Evolutionary conservation across 176 grass and related monocot species (phyloP).

Genomic region (Guadua angustifolia): DNA sequence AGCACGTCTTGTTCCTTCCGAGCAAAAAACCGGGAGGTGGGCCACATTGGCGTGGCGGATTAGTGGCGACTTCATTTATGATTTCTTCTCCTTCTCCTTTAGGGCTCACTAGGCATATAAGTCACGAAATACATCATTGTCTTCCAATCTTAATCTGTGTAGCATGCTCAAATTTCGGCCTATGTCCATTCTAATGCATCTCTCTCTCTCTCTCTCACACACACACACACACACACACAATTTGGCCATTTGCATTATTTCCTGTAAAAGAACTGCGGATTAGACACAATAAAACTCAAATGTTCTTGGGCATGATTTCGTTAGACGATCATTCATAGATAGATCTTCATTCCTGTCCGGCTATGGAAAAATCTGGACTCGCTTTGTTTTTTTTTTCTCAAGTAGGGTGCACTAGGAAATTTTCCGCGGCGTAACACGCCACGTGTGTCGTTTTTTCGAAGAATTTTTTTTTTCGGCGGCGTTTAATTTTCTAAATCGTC

Average conservation of each 20-base stretch:
- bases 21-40: no score
- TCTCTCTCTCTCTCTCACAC: no score
- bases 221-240: no score
- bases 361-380: neutral
- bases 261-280: neutral
- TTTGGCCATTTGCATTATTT: neutral
- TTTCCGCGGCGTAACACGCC: no score
- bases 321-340: neutral
- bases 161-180: neutral
- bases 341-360: no score
- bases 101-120: conserved; percentile 22
- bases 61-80: conserved; percentile 90
- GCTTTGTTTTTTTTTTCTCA: neutral
- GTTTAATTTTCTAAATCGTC: no score
- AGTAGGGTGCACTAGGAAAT: no score
- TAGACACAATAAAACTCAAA: neutral
- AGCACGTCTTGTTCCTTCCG: no score
- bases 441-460: no score
- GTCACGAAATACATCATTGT: neutral
- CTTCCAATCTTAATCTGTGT: neutral
- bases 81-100: conserved; percentile 60
- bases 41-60: no score
- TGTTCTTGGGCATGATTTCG: neutral
- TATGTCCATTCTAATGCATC: neutral
- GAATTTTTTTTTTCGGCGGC: no score